phyloP scores from a whole-genome alignment of 2,329 filamentous ascomycete genomes.

The Talaromyces sp. region DNA sequence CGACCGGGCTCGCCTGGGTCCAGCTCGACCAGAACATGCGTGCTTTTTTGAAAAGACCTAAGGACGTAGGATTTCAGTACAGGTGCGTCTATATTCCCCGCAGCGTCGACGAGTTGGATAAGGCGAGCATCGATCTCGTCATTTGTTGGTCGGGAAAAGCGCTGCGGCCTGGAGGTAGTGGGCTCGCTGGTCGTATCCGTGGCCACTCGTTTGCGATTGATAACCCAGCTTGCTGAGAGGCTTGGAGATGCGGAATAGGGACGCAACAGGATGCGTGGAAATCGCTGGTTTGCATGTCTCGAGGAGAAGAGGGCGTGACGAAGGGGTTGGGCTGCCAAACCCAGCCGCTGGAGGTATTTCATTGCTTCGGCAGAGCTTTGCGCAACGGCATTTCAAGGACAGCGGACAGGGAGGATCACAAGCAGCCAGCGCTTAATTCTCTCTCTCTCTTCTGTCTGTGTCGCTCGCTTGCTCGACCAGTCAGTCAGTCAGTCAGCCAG shows the following conservation, averaged over 20 bases:
- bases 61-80: constrained; percentile 32
- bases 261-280: not conserved
- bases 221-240: not conserved
- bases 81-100: constrained; percentile 27
- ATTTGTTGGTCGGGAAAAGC: constrained; percentile 18
- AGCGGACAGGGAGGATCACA: not conserved
- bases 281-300: not conserved
- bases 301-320: constrained; percentile 4
- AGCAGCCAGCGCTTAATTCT: not conserved
- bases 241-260: not conserved
- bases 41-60: constrained; percentile 43
- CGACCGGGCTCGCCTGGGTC: constrained; percentile 24
- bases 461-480: too few species aligned
- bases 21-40: constrained; percentile 50
- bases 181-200: not conserved
- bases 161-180: constrained; percentile 10
- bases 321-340: constrained; percentile 7
- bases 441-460: not conserved
- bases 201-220: not conserved
- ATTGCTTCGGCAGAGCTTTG: not conserved
- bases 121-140: constrained; percentile 28
- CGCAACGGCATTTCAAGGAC: not conserved
- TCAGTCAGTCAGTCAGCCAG: not conserved
- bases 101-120: constrained; percentile 32
- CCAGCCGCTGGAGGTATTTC: constrained; percentile 4